phyloP scores from a whole-genome alignment of 2,329 filamentous ascomycete species.

The Fusarium citri region DNA sequence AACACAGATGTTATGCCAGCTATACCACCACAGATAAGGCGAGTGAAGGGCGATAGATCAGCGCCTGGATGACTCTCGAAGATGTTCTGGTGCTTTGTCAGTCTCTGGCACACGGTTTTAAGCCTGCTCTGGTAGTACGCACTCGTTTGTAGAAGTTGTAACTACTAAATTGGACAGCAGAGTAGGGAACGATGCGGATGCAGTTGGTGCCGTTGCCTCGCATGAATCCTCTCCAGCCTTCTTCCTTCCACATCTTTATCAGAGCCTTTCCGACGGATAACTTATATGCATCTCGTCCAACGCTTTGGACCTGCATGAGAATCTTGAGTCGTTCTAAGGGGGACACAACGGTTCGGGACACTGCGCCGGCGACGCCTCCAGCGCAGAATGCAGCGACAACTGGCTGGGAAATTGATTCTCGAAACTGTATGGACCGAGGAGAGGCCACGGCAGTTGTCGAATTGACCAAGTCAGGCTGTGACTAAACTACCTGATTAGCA shows the following conservation, averaged over 20 bases:
- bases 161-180: conserved; percentile 96
- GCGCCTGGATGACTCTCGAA: conserved; percentile 81
- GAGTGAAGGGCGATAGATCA: conserved; percentile 77
- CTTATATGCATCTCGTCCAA: conserved; percentile 91
- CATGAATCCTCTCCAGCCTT: conserved; percentile 98
- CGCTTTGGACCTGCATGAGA: conserved; percentile 95
- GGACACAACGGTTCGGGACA: conserved; percentile 97
- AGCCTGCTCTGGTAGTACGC: conserved; percentile 48
- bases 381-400: conserved; percentile 93
- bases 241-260: conserved; percentile 95
- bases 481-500: conserved; percentile 39
- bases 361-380: conserved; percentile 92
- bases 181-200: conserved; percentile 97
- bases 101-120: background rate
- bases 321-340: conserved; percentile 97
- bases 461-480: conserved; percentile 45
- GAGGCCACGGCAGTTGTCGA: conserved; percentile 43
- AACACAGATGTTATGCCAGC: conserved; percentile 96
- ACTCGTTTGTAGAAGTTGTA: conserved; percentile 98
- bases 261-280: conserved; percentile 90
- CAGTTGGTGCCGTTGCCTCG: conserved; percentile 98
- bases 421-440: conserved; percentile 51
- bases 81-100: conserved; percentile 63
- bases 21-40: conserved; percentile 88
- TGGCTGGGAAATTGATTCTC: conserved; percentile 77